These are phyloP conservation scores for Gentiana dahurica DNA, from an alignment of 257 asterid species.

Conservation along the genomic window DNA sequence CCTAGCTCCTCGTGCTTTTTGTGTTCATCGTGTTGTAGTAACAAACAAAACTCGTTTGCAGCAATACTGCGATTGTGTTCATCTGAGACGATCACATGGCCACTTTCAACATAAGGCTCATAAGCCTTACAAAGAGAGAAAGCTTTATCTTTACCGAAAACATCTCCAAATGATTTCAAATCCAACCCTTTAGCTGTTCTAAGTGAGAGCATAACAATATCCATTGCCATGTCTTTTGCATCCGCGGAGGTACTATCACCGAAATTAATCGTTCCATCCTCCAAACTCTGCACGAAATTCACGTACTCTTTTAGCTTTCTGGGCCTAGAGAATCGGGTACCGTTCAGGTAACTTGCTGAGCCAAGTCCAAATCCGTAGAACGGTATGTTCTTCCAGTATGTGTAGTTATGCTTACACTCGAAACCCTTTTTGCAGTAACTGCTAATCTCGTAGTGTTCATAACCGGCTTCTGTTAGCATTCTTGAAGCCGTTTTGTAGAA, in stretches of 20 bases:
- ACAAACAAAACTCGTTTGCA: constrained; percentile 29
- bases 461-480: constrained; percentile 59
- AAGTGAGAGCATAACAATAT: constrained; percentile 78
- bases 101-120: constrained; percentile 44
- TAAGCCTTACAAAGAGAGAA: constrained; percentile 55
- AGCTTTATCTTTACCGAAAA: constrained; percentile 46
- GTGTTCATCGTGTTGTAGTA: constrained; percentile 12
- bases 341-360: constrained; percentile 64
- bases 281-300: constrained; percentile 55
- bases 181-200: constrained; percentile 76
- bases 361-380: constrained; percentile 90
- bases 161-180: constrained; percentile 46
- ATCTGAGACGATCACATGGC: constrained; percentile 58
- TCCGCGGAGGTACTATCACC: constrained; percentile 19
- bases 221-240: constrained; percentile 56
- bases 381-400: constrained; percentile 74
- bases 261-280: constrained; percentile 19
- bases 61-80: constrained; percentile 31
- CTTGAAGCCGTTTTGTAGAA: constrained; percentile 73
- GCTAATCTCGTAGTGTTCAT: constrained; percentile 86
- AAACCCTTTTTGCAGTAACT: constrained; percentile 78
- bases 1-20: constrained; percentile 25
- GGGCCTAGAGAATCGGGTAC: constrained; percentile 81
- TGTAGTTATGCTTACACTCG: constrained; percentile 72
- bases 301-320: constrained; percentile 61